Conservation (phyloP, 352 stramenopile genomes). For the Pythium rhizo-oryzae region DNA sequence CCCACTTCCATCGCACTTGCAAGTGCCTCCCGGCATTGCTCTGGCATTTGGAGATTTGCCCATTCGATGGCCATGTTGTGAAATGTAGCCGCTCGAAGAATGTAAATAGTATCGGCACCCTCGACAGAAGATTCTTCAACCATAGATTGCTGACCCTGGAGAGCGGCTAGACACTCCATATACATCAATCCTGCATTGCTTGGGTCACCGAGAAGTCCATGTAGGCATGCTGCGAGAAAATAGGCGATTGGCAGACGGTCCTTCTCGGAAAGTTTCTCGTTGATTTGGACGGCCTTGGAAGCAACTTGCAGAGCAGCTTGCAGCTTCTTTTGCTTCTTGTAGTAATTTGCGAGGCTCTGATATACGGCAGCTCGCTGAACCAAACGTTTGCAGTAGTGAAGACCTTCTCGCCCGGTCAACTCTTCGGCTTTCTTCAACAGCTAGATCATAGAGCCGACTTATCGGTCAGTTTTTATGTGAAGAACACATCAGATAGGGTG, state of each 20-base stretch:
- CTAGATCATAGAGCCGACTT: conserved; percentile 23
- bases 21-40: conserved; percentile 59
- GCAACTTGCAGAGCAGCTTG: conserved; percentile 61
- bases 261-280: conserved; percentile 49
- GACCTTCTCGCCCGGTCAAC: conserved; percentile 51
- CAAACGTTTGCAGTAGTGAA: conserved; percentile 69
- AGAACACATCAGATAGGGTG: background rate
- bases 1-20: conserved; percentile 66
- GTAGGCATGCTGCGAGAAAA: conserved; percentile 61
- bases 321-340: conserved; percentile 80
- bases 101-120: conserved; percentile 43
- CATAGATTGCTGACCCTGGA: conserved; percentile 37
- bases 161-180: conserved; percentile 50
- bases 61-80: conserved; percentile 80
- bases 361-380: conserved; percentile 64
- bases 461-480: background rate
- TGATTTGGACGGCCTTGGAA: conserved; percentile 63
- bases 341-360: conserved; percentile 68
- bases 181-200: conserved; percentile 71
- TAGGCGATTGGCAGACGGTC: conserved; percentile 67
- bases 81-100: conserved; percentile 56
- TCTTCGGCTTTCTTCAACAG: conserved; percentile 71
- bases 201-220: conserved; percentile 56
- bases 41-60: conserved; percentile 63
- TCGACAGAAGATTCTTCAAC: background rate